These are phyloP conservation scores for Colletotrichum lindemuthianum DNA, from an alignment of 2,329 filamentous ascomycete genomes.

Conservation along the genomic window DNA sequence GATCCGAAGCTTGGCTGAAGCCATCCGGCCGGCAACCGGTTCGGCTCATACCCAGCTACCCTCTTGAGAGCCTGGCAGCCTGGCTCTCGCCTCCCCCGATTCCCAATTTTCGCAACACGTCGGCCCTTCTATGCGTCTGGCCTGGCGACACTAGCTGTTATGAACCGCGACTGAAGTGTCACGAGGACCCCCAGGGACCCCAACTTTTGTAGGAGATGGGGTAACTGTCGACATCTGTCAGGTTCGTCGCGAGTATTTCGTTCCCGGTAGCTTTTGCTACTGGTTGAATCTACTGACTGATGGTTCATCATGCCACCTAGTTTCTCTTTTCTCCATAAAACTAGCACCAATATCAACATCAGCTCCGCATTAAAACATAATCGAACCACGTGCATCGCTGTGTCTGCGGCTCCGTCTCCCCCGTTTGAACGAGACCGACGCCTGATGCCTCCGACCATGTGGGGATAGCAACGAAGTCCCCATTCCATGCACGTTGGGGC, in stretches of 20 bases:
- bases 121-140: constrained; percentile 18
- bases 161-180: constrained; percentile 13
- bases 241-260: constrained; percentile 18
- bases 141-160: not conserved
- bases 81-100: not conserved
- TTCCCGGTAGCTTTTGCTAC: not conserved
- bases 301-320: not conserved
- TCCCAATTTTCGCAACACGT: not conserved
- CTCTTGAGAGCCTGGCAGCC: not conserved
- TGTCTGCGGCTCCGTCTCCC: constrained; percentile 25
- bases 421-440: constrained; percentile 14
- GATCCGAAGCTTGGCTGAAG: constrained; percentile 27
- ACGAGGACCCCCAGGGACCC: not conserved
- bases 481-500: constrained; percentile 7
- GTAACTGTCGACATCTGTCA: constrained; percentile 17
- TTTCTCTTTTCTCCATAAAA: constrained; percentile 1
- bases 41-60: not conserved
- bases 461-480: constrained; percentile 10
- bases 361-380: constrained; percentile 1
- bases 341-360: not conserved
- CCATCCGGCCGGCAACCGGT: constrained; percentile 11
- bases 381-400: constrained; percentile 16
- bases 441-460: constrained; percentile 19
- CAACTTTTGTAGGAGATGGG: constrained; percentile 8
- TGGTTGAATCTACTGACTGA: not conserved